Percentiles rank a stretch among this genome's conserved stretches.
Evolutionary conservation across 2,329 filamentous ascomycete species (phyloP).

Genomic region (Alternaria angustiovoidea): DNA sequence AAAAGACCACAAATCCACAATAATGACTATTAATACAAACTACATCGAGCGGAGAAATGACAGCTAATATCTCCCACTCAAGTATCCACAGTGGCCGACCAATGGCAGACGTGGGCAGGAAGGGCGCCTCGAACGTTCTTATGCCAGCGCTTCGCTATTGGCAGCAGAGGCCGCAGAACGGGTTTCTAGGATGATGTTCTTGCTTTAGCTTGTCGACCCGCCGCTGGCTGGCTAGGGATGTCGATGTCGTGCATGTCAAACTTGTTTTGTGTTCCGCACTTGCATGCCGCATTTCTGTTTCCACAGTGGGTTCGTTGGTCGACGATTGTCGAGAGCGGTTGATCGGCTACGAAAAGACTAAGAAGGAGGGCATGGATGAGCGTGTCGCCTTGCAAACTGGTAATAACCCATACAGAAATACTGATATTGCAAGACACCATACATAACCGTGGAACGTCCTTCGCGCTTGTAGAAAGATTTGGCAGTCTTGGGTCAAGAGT

Average conservation of each 20-base stretch:
- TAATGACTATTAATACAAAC: neutral
- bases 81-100: neutral
- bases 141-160: constrained; percentile 5
- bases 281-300: neutral
- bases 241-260: neutral
- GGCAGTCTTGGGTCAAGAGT: neutral
- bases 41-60: constrained; percentile 14
- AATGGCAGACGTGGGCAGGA: neutral
- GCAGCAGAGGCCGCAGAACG: neutral
- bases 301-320: neutral
- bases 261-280: neutral
- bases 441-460: neutral
- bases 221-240: neutral
- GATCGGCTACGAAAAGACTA: neutral
- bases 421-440: neutral
- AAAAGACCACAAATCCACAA: neutral
- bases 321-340: neutral
- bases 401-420: neutral
- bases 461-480: neutral
- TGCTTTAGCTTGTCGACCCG: neutral
- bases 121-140: neutral
- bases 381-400: neutral
- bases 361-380: neutral
- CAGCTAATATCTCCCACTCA: constrained; percentile 20
- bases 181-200: neutral